A percentile compares a stretch with the other conserved stretches of the same genome.
These are phyloP conservation scores for Penicillium turbatum DNA, from an alignment of 495 filamentous ascomycete species.

Conservation along the genomic window DNA sequence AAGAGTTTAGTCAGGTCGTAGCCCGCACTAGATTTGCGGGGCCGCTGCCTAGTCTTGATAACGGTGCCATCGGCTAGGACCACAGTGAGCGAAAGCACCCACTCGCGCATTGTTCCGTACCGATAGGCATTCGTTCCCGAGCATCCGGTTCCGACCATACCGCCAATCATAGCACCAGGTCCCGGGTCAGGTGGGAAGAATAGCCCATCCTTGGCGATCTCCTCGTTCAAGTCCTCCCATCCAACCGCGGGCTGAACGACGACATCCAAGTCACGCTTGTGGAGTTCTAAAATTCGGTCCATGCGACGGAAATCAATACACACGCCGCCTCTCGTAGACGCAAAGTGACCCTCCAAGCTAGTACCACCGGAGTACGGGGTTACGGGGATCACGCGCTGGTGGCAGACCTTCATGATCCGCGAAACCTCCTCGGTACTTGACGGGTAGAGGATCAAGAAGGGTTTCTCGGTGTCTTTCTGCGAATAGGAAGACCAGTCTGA, in stretches of 20 bases:
- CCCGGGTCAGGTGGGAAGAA: conserved; percentile 68
- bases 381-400: conserved; percentile 55
- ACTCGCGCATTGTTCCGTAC: conserved; percentile 67
- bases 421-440: conserved; percentile 53
- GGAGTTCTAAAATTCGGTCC: conserved; percentile 53
- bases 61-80: conserved; percentile 63
- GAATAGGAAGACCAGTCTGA: conserved; percentile 88
- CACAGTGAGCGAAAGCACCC: conserved; percentile 60
- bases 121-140: conserved; percentile 65
- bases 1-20: conserved; percentile 63
- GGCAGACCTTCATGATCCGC: conserved; percentile 60
- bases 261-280: conserved; percentile 58
- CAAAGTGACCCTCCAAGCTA: conserved; percentile 60
- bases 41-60: conserved; percentile 61
- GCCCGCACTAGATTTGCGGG: conserved; percentile 61
- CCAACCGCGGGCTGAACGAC: conserved; percentile 64
- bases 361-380: conserved; percentile 62
- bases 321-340: conserved; percentile 56
- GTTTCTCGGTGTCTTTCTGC: conserved; percentile 42
- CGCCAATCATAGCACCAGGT: conserved; percentile 64
- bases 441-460: conserved; percentile 50
- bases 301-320: conserved; percentile 63
- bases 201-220: conserved; percentile 50
- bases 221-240: conserved; percentile 60
- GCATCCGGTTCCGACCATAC: conserved; percentile 65